These are phyloP conservation scores for Heterobasidion irregulare DNA, from an alignment of 1,284 basidiomycete species.

Conservation along the genomic window DNA sequence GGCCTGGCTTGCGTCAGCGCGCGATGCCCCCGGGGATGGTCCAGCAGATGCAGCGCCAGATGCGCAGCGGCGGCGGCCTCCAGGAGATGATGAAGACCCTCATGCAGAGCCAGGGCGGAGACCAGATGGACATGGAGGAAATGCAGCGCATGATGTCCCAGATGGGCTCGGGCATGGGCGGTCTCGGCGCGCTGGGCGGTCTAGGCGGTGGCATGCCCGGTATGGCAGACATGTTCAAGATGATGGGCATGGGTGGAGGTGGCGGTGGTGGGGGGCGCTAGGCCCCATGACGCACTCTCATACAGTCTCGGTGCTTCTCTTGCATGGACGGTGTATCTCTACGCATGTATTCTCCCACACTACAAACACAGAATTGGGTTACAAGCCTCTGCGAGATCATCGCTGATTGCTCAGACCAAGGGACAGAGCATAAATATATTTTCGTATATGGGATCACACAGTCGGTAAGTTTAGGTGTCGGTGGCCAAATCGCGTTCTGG, in stretches of 20 bases:
- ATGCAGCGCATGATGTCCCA: conserved; percentile 88
- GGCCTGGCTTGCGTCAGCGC: conserved; percentile 35
- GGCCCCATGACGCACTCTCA: background rate
- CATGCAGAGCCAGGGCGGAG: conserved; percentile 86
- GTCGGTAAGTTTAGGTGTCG: no score
- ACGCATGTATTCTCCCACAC: background rate
- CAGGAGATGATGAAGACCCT: conserved; percentile 95
- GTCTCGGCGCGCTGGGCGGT: conserved; percentile 39
- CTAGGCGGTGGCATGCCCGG: conserved; percentile 49
- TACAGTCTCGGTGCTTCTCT: background rate
- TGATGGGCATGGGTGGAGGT: conserved; percentile 78
- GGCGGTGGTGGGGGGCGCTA: conserved; percentile 21
- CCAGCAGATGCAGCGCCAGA: conserved; percentile 76
- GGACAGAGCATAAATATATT: no score
- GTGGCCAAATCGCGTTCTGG: no score
- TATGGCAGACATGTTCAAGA: conserved; percentile 73
- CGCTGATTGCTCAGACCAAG: background rate
- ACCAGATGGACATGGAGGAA: conserved; percentile 78
- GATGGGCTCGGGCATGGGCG: conserved; percentile 51
- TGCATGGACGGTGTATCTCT: background rate
- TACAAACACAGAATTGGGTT: background rate
- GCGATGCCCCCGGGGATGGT: conserved; percentile 87
- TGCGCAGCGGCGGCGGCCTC: conserved; percentile 80
- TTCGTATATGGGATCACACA: no score
- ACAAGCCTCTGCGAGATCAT: background rate